Evolutionary conservation across 768 basidiomycete genomes (phyloP).

Genomic region (Lactarius akahatsu): DNA sequence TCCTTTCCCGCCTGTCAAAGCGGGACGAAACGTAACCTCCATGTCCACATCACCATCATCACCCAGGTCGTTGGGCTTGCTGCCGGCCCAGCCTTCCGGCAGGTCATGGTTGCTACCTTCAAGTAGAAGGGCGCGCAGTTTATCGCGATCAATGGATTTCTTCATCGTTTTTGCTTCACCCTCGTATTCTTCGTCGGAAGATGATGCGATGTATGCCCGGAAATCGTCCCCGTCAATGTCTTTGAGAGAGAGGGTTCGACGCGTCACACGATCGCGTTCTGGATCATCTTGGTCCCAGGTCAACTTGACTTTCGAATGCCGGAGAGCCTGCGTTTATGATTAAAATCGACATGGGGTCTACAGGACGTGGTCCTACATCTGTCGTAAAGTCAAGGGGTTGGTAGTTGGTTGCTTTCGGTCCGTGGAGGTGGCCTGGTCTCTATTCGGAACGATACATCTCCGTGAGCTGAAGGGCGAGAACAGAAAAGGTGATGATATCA

Average conservation of each 20-base stretch:
- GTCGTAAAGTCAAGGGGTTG: conserved; percentile 89
- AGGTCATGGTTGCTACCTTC: conserved; percentile 61
- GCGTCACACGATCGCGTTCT: conserved; percentile 75
- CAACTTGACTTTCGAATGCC: conserved; percentile 96
- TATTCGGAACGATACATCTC: conserved; percentile 35
- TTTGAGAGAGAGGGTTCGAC: conserved; percentile 72
- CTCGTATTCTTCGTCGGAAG: conserved; percentile 59
- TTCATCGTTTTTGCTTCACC: conserved; percentile 37
- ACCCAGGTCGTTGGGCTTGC: conserved; percentile 38
- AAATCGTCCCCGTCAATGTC: conserved; percentile 94
- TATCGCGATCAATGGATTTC: conserved; percentile 58
- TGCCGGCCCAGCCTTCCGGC: conserved; percentile 81
- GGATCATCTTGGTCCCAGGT: conserved; percentile 99
- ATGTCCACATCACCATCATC: conserved; percentile 67
- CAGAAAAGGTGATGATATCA: conserved; percentile 35
- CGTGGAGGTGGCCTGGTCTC: conserved; percentile 76
- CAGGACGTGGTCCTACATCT: conserved; percentile 58
- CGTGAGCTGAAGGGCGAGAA: conserved; percentile 3
- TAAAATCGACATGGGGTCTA: background rate
- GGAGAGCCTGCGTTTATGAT: conserved; percentile 73
- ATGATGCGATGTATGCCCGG: conserved; percentile 48
- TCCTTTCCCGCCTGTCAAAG: conserved; percentile 56
- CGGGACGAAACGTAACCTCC: conserved; percentile 95
- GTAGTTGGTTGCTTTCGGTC: conserved; percentile 56
- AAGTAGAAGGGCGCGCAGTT: conserved; percentile 74